Percentiles rank a stretch among this genome's conserved stretches.
These are phyloP conservation scores for Martiniozyma asiatica DNA, from an alignment of 1,139 yeast genomes.

Conservation along the genomic window DNA sequence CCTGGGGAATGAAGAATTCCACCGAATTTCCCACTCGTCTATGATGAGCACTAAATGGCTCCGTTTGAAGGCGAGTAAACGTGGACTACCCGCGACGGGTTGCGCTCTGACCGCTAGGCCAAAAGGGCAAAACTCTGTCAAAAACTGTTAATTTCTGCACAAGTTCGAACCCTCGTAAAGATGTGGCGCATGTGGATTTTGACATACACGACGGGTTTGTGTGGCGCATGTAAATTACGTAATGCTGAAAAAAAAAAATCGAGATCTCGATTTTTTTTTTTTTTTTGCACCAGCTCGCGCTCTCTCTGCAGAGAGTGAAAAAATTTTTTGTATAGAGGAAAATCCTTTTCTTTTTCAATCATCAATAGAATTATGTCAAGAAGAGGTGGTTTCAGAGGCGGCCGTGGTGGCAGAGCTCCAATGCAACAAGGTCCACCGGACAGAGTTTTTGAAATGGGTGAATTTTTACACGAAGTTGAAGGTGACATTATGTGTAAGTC, in stretches of 20 bases:
- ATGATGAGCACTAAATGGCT: constrained; percentile 12
- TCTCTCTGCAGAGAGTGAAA: too few species aligned
- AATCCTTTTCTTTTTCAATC: constrained; percentile 1
- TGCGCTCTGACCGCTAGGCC: constrained; percentile 8
- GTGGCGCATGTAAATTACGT: too few species aligned
- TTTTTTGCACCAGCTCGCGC: too few species aligned
- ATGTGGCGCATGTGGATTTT: too few species aligned
- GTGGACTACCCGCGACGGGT: constrained; percentile 33
- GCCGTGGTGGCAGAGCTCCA: constrained; percentile 61
- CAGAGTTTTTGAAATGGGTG: constrained; percentile 86
- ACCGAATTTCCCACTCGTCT: constrained; percentile 81
- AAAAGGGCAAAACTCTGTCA: constrained; percentile 6
- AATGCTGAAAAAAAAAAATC: too few species aligned
- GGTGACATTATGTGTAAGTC: constrained; percentile 97
- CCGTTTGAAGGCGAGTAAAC: constrained; percentile 55
- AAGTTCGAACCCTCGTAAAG: too few species aligned
- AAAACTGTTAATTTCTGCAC: too few species aligned
- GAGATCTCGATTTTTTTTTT: too few species aligned
- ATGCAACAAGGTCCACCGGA: constrained; percentile 79
- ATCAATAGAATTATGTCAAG: constrained; percentile 5
- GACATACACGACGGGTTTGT: too few species aligned
- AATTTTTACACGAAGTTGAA: constrained; percentile 85
- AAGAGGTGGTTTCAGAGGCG: constrained; percentile 28
- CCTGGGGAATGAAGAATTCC: constrained; percentile 46
- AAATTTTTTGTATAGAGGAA: too few species aligned